Conservation (phyloP, 306 rosid species). For the Castanea mollissima region DNA sequence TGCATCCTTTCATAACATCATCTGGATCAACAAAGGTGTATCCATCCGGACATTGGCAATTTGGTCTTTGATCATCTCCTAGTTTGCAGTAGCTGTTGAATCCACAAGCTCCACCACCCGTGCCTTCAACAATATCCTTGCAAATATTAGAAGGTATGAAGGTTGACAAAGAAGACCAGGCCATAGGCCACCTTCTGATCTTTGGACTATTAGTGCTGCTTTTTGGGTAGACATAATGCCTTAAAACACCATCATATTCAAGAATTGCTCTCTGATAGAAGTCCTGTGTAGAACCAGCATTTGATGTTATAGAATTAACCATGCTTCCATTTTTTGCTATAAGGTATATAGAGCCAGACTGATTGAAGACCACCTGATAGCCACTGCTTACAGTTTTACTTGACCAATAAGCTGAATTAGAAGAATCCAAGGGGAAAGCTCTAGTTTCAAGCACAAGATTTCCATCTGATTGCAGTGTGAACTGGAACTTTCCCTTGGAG, state of each 20-base stretch:
- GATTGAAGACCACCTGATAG: constrained; percentile 27
- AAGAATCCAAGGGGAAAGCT: constrained; percentile 32
- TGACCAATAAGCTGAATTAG: constrained; percentile 16
- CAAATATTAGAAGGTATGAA: constrained; percentile 3
- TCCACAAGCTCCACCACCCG: neutral
- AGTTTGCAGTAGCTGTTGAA: neutral
- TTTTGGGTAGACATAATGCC: constrained; percentile 45
- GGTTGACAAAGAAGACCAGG: neutral
- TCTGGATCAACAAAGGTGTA: constrained; percentile 26
- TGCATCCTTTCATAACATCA: constrained; percentile 34
- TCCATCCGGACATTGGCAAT: constrained; percentile 23
- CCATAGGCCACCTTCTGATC: neutral
- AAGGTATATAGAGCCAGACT: constrained; percentile 39
- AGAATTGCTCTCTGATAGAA: constrained; percentile 56
- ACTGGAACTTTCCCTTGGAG: too few relatives aligned
- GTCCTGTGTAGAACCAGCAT: neutral
- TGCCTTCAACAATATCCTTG: neutral
- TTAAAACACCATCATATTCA: constrained; percentile 58
- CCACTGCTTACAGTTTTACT: neutral
- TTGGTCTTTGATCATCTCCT: neutral
- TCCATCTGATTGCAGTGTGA: neutral
- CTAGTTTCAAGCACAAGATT: constrained; percentile 27
- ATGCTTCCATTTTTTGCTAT: constrained; percentile 4
- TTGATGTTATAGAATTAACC: neutral
- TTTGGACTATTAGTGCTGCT: neutral